Conservation (phyloP, 2,329 filamentous ascomycete genomes). For the Stachybotrys echinatus region DNA sequence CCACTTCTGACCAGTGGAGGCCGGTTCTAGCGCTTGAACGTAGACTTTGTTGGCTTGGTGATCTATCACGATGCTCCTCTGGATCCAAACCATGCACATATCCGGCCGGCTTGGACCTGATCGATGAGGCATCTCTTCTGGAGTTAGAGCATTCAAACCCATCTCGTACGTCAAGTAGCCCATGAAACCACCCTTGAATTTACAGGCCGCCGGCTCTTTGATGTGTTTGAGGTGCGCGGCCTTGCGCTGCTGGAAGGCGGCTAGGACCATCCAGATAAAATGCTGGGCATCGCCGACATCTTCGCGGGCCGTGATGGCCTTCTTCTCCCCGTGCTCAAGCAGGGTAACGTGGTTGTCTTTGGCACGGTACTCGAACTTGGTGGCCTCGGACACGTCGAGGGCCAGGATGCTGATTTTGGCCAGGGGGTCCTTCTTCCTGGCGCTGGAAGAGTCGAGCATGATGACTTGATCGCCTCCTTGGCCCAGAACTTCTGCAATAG, state of each 20-base stretch:
- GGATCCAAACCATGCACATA: constrained; percentile 70
- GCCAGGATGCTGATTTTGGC: constrained; percentile 69
- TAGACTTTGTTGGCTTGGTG: constrained; percentile 57
- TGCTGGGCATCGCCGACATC: constrained; percentile 19
- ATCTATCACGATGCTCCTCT: constrained; percentile 73
- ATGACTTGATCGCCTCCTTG: constrained; percentile 39
- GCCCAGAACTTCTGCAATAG: constrained; percentile 48
- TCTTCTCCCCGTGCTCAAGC: constrained; percentile 20
- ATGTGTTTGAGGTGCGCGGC: constrained; percentile 13
- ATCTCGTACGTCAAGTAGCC: constrained; percentile 84
- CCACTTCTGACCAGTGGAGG: constrained; percentile 23
- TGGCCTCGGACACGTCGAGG: constrained; percentile 51
- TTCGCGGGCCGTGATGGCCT: constrained; percentile 14
- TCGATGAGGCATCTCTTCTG: constrained; percentile 16
- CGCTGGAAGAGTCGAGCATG: constrained; percentile 56
- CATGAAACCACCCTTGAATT: constrained; percentile 81
- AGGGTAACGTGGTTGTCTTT: constrained; percentile 34
- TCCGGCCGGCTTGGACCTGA: constrained; percentile 52
- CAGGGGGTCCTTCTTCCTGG: constrained; percentile 33
- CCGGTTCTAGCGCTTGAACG: constrained; percentile 46
- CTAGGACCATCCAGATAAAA: constrained; percentile 45
- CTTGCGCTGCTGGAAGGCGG: constrained; percentile 34
- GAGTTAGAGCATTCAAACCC: constrained; percentile 46
- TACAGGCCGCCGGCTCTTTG: constrained; percentile 48
- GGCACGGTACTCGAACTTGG: constrained; percentile 52